A percentile compares a stretch with the other conserved stretches of the same genome.
phyloP scores from a whole-genome alignment of 1,284 basidiomycete genomes.

The Cryptococcus sp. region DNA sequence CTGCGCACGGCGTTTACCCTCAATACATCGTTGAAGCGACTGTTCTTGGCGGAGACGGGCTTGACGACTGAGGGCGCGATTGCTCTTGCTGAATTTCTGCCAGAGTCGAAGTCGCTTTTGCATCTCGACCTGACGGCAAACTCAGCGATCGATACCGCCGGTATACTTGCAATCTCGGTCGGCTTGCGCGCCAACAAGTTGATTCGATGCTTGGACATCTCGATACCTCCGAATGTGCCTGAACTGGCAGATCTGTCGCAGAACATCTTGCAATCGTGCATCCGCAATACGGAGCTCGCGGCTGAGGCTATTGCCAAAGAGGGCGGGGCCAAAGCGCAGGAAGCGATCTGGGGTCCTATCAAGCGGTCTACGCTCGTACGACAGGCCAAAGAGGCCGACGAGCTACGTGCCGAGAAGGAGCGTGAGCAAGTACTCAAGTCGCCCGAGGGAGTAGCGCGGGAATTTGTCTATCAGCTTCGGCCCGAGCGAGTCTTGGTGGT shows the following conservation, averaged over 20 bases:
- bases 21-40: conserved; percentile 85
- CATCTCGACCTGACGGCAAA: conserved; percentile 87
- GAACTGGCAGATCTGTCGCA: conserved; percentile 68
- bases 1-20: conserved; percentile 89
- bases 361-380: conserved; percentile 55
- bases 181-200: conserved; percentile 78
- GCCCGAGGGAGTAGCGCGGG: conserved; percentile 48
- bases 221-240: conserved; percentile 85
- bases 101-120: conserved; percentile 80
- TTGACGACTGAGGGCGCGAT: conserved; percentile 86
- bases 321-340: conserved; percentile 6
- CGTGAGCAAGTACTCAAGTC: conserved; percentile 38
- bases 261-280: conserved; percentile 64
- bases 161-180: conserved; percentile 85
- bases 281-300: conserved; percentile 78
- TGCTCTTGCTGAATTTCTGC: conserved; percentile 92
- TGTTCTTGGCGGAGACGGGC: conserved; percentile 84
- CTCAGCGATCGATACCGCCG: conserved; percentile 74
- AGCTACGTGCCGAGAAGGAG: conserved; percentile 44
- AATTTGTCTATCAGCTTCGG: conserved; percentile 54
- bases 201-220: conserved; percentile 89
- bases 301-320: conserved; percentile 36
- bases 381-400: conserved; percentile 53
- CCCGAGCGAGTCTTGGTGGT: conserved; percentile 61
- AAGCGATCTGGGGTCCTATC: conserved; percentile 54